Percentiles rank a stretch among this genome's conserved stretches.
Evolutionary conservation across 208 protist genomes (phyloP).

Genomic region (Balamuthia mandrillaris): DNA sequence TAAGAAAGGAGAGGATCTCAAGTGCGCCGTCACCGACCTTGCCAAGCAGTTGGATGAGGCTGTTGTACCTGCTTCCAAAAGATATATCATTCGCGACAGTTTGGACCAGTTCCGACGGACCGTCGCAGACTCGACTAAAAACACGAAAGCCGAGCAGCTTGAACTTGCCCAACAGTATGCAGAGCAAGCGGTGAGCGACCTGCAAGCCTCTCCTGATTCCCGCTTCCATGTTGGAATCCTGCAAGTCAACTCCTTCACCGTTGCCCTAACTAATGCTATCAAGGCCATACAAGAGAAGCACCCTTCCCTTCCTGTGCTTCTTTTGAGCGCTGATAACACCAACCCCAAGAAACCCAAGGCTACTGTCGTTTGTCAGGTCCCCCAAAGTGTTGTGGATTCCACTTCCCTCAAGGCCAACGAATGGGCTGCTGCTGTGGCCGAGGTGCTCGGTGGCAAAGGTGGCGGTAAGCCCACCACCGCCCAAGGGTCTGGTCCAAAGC

Average conservation of each 20-base stretch:
- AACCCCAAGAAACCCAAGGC: slow-evolving; percentile 5
- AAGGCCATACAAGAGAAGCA: slow-evolving; percentile 36
- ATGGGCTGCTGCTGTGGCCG: slow-evolving; percentile 53
- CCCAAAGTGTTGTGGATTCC: not conserved
- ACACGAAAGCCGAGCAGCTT: slow-evolving; percentile 24
- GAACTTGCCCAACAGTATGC: slow-evolving; percentile 24
- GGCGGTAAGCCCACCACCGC: slow-evolving; percentile 61
- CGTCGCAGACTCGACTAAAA: not conserved
- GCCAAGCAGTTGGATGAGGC: not conserved
- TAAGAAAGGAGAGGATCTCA: not conserved
- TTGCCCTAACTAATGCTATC: slow-evolving; percentile 33
- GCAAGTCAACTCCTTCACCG: slow-evolving; percentile 2
- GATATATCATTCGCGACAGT: not conserved
- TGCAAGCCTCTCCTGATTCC: not conserved
- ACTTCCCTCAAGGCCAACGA: slow-evolving; percentile 25
- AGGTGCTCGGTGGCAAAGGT: slow-evolving; percentile 53
- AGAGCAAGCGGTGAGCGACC: not conserved
- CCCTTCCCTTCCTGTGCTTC: slow-evolving; percentile 21
- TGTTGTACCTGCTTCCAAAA: not conserved
- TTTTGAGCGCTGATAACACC: slow-evolving; percentile 3
- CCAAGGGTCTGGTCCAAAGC: slow-evolving; percentile 48
- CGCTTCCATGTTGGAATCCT: not conserved
- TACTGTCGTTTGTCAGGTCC: not conserved
- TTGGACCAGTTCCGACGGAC: slow-evolving; percentile 3
- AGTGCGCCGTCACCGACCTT: not conserved